Percentiles rank a stretch among this genome's conserved stretches.
phyloP scores from a whole-genome alignment of 768 basidiomycete genomes.

The Gymnopilus dilepis region DNA sequence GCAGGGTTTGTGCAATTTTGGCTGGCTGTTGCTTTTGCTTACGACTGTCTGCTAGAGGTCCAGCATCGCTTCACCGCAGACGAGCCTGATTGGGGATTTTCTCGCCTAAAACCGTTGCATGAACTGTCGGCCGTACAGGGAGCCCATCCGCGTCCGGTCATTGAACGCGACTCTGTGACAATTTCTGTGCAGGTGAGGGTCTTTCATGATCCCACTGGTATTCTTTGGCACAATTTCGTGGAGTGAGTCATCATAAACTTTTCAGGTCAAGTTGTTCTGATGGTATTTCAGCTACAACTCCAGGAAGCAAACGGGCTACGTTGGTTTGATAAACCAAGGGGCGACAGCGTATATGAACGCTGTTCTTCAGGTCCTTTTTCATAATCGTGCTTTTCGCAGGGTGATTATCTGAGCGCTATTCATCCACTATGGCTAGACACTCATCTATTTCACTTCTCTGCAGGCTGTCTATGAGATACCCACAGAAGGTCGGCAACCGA shows the following conservation, averaged over 20 bases:
- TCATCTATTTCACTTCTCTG: constrained; percentile 8
- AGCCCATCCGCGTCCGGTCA: constrained; percentile 83
- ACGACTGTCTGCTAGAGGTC: constrained; percentile 65
- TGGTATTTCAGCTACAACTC: constrained; percentile 84
- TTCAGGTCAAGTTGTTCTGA: constrained; percentile 22
- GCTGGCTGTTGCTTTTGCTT: background rate
- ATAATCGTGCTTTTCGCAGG: constrained; percentile 93
- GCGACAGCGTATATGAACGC: constrained; percentile 99
- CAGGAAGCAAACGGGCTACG: constrained; percentile 99
- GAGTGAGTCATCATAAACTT: constrained; percentile 76
- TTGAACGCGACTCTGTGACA: constrained; percentile 94
- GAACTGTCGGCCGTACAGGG: constrained; percentile 88
- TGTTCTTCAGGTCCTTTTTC: constrained; percentile 92
- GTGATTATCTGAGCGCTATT: constrained; percentile 41
- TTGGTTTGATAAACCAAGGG: constrained; percentile 98
- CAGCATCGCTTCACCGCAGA: constrained; percentile 99
- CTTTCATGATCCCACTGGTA: constrained; percentile 96
- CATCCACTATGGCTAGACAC: background rate
- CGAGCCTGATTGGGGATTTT: constrained; percentile 99
- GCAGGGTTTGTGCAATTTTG: constrained; percentile 33
- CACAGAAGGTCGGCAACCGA: constrained; percentile 91
- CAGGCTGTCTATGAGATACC: constrained; percentile 99
- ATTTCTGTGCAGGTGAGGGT: constrained; percentile 98
- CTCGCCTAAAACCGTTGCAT: constrained; percentile 95
- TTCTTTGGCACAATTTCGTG: constrained; percentile 99